phyloP scores from a whole-genome alignment of 768 basidiomycete genomes.

The Rossbeevera mucosa region DNA sequence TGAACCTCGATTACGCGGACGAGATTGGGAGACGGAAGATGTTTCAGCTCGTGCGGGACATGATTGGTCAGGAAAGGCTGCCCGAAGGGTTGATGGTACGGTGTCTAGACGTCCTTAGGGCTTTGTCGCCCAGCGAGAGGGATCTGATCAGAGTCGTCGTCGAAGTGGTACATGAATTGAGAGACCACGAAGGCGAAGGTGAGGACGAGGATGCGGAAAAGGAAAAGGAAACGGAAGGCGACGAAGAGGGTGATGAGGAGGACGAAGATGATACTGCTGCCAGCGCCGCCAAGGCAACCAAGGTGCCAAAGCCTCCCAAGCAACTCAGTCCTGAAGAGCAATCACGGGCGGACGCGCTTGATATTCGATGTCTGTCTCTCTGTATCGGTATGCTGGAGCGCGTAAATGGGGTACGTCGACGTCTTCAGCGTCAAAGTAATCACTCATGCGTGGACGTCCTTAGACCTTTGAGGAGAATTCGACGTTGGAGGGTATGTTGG shows the following conservation, averaged over 20 bases:
- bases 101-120: slow-evolving; percentile 80
- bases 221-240: slow-evolving; percentile 28
- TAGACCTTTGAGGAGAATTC: slow-evolving; percentile 65
- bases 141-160: slow-evolving; percentile 88
- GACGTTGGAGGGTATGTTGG: slow-evolving; percentile 58
- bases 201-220: slow-evolving; percentile 36
- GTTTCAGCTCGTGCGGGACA: slow-evolving; percentile 79
- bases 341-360: slow-evolving; percentile 53
- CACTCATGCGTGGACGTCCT: neutral
- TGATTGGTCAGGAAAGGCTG: slow-evolving; percentile 69
- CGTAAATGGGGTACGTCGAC: slow-evolving; percentile 66
- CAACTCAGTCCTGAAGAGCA: slow-evolving; percentile 57
- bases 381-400: slow-evolving; percentile 84
- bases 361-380: slow-evolving; percentile 69
- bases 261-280: slow-evolving; percentile 4
- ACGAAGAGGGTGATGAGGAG: slow-evolving; percentile 20
- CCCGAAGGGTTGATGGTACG: slow-evolving; percentile 65
- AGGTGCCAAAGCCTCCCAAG: slow-evolving; percentile 27
- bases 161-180: slow-evolving; percentile 78
- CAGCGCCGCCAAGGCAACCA: slow-evolving; percentile 11
- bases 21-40: slow-evolving; percentile 88
- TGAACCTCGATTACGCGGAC: slow-evolving; percentile 85
- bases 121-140: slow-evolving; percentile 66
- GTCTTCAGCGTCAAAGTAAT: neutral
- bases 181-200: slow-evolving; percentile 39